Evolutionary conservation across 1,284 basidiomycete genomes (phyloP).

Genomic region (Testicularia cyperi): DNA sequence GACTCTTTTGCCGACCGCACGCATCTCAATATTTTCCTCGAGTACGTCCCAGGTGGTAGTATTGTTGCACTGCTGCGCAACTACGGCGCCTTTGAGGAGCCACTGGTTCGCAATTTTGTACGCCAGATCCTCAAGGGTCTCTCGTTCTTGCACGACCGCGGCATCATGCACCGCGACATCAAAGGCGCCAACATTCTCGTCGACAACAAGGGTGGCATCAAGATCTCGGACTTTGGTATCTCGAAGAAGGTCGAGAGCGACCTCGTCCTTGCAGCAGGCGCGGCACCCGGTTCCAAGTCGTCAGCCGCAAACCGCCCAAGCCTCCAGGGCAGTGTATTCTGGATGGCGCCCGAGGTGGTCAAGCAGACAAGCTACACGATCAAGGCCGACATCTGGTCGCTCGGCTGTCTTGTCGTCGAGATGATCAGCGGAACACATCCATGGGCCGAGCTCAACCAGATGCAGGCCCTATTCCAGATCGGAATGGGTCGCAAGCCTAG

Average conservation of each 20-base stretch:
- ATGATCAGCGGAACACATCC: slow-evolving; percentile 98
- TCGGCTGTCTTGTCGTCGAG: slow-evolving; percentile 95
- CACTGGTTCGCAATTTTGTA: slow-evolving; percentile 89
- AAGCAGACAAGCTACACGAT: slow-evolving; percentile 90
- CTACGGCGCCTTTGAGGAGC: slow-evolving; percentile 95
- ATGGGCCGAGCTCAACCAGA: slow-evolving; percentile 95
- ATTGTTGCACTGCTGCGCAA: slow-evolving; percentile 87
- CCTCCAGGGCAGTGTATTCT: slow-evolving; percentile 93
- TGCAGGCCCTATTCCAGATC: slow-evolving; percentile 65
- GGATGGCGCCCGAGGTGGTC: slow-evolving; percentile 78
- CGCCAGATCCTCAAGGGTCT: slow-evolving; percentile 90
- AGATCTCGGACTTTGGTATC: slow-evolving; percentile 98
- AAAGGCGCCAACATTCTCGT: slow-evolving; percentile 98
- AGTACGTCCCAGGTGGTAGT: slow-evolving; percentile 97
- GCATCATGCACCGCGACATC: slow-evolving; percentile 97
- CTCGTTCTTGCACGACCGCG: slow-evolving; percentile 86
- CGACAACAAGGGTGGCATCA: slow-evolving; percentile 97
- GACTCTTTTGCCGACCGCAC: slow-evolving; percentile 55
- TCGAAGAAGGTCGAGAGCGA: slow-evolving; percentile 94
- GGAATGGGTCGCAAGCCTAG: slow-evolving; percentile 43
- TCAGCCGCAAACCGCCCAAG: slow-evolving; percentile 74
- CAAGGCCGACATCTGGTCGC: slow-evolving; percentile 97
- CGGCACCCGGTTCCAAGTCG: neutral
- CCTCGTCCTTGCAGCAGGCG: slow-evolving; percentile 14
- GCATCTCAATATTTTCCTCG: slow-evolving; percentile 94